Evolutionary conservation across 2,329 filamentous ascomycete species (phyloP).

Genomic region (Parascedosporium putredinis): DNA sequence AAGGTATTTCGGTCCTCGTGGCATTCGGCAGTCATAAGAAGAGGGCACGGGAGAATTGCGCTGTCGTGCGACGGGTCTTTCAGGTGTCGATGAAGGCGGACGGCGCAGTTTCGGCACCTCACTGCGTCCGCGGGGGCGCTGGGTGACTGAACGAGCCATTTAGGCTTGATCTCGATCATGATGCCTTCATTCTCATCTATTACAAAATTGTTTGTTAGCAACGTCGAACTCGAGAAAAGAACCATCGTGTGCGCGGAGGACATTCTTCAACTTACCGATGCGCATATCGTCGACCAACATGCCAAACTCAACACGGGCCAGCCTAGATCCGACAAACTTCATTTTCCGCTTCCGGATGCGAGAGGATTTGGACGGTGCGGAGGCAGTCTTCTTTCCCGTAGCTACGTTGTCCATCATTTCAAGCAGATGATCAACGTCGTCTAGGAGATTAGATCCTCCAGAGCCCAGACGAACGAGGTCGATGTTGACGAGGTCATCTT

Average conservation of each 20-base stretch:
- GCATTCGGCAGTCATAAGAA: constrained; percentile 21
- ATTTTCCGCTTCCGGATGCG: constrained; percentile 22
- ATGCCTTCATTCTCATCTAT: constrained; percentile 20
- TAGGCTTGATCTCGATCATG: constrained; percentile 70
- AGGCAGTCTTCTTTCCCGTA: constrained; percentile 3
- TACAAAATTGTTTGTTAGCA: constrained; percentile 15
- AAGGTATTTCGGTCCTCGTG: constrained; percentile 28
- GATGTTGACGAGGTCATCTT: constrained; percentile 38
- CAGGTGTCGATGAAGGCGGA: constrained; percentile 26
- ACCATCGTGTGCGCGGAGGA: neutral
- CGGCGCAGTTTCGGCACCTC: constrained; percentile 67
- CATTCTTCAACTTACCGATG: constrained; percentile 17
- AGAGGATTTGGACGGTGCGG: neutral
- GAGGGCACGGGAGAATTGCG: constrained; percentile 45
- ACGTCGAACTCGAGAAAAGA: constrained; percentile 14
- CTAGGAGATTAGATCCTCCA: constrained; percentile 17
- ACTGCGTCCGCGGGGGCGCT: constrained; percentile 52
- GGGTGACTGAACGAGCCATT: constrained; percentile 71
- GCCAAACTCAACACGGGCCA: constrained; percentile 44
- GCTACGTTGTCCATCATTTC: constrained; percentile 30
- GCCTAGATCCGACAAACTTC: constrained; percentile 37
- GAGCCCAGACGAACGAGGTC: constrained; percentile 28
- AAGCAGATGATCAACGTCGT: constrained; percentile 43
- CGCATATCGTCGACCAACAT: constrained; percentile 69
- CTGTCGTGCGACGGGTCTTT: constrained; percentile 21